Conservation (phyloP, 768 basidiomycete genomes). For the Auricularia heimuer region DNA sequence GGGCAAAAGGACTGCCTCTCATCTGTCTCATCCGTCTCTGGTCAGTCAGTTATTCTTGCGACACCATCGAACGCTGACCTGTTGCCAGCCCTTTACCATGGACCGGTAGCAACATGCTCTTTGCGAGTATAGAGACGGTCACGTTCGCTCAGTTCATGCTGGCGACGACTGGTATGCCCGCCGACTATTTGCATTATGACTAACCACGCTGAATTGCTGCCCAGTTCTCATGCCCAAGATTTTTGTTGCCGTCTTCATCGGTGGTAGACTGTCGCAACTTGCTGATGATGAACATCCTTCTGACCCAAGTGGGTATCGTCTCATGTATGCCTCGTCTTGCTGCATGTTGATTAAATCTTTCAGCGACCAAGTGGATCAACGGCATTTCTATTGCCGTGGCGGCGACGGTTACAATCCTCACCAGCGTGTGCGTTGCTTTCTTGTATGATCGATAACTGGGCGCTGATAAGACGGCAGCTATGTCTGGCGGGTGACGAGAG, state of each 20-base stretch:
- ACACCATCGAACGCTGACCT: neutral
- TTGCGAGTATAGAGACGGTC: slow-evolving; percentile 60
- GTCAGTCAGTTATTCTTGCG: neutral
- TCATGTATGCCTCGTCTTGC: neutral
- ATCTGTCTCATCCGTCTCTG: slow-evolving; percentile 55
- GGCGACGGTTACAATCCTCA: slow-evolving; percentile 43
- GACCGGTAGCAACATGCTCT: slow-evolving; percentile 6
- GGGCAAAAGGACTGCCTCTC: slow-evolving; percentile 66
- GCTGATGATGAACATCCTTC: slow-evolving; percentile 72
- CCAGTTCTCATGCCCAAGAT: slow-evolving; percentile 58
- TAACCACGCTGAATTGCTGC: neutral
- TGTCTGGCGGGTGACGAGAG: slow-evolving; percentile 55
- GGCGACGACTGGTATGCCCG: slow-evolving; percentile 40
- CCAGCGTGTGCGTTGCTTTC: slow-evolving; percentile 52
- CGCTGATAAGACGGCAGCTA: slow-evolving; percentile 33
- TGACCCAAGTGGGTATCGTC: slow-evolving; percentile 50
- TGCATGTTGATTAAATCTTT: slow-evolving; percentile 2
- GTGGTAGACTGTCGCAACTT: slow-evolving; percentile 59
- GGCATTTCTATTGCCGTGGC: slow-evolving; percentile 47
- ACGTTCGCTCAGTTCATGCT: slow-evolving; percentile 63
- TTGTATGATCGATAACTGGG: neutral
- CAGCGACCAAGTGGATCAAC: slow-evolving; percentile 61
- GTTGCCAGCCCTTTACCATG: neutral
- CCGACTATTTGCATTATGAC: neutral
- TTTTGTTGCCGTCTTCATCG: slow-evolving; percentile 66